phyloP scores from a whole-genome alignment of 805 yeast species.

The Teunomyces barrocoloradensis region DNA sequence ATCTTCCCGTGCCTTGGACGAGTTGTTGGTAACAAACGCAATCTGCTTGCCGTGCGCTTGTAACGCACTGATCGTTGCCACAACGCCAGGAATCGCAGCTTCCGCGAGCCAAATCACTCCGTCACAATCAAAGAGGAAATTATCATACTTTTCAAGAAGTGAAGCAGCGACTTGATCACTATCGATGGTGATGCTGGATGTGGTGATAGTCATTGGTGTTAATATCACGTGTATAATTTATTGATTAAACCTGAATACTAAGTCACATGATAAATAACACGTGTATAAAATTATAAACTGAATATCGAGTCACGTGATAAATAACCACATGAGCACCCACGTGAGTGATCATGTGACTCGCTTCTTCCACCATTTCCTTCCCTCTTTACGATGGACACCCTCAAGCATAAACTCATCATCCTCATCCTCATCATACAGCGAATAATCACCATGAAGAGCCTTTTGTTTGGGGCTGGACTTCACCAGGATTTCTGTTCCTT shows the following conservation, averaged over 20 bases:
- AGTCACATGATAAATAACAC: no score
- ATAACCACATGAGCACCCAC: neutral
- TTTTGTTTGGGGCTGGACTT: slow-evolving; percentile 15
- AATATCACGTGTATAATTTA: no score
- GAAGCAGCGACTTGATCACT: slow-evolving; percentile 17
- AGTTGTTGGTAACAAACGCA: slow-evolving; percentile 39
- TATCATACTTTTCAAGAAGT: slow-evolving; percentile 30
- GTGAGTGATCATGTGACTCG: slow-evolving; percentile 16
- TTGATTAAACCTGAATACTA: no score
- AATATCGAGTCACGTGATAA: no score
- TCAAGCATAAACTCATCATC: slow-evolving; percentile 19
- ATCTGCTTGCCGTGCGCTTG: slow-evolving; percentile 21
- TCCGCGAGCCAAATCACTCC: slow-evolving; percentile 44
- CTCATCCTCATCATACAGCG: slow-evolving; percentile 16
- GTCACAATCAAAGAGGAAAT: slow-evolving; percentile 42
- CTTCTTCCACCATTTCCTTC: slow-evolving; percentile 45
- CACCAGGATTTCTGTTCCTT: slow-evolving; percentile 13
- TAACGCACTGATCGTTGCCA: slow-evolving; percentile 23
- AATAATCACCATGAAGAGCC: slow-evolving; percentile 20
- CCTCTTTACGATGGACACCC: slow-evolving; percentile 14
- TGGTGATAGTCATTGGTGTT: neutral
- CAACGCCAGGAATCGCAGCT: slow-evolving; percentile 31
- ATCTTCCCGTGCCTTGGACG: slow-evolving; percentile 32
- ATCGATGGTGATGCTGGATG: slow-evolving; percentile 3
- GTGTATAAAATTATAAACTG: no score